Evolutionary conservation across 2,329 filamentous ascomycete species (phyloP).

Genomic region (Colletotrichum eremochloae): DNA sequence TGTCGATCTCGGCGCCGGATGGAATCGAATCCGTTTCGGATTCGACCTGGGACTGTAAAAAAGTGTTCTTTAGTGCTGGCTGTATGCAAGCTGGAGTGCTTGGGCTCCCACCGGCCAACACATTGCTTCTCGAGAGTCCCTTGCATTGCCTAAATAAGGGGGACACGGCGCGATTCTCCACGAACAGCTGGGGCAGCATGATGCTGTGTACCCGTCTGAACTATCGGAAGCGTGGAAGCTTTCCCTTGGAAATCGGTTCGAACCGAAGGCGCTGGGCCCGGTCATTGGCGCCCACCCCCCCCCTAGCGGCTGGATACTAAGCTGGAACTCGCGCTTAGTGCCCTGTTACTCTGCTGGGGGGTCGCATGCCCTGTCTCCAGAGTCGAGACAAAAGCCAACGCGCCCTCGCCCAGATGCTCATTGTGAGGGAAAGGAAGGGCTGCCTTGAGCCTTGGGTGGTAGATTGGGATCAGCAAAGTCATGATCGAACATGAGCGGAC

Average conservation of each 20-base stretch:
- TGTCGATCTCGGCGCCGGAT: constrained; percentile 38
- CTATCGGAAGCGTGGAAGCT: constrained; percentile 27
- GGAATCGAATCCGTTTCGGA: constrained; percentile 36
- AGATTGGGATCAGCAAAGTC: constrained; percentile 35
- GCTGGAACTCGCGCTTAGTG: neutral
- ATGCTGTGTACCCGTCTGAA: constrained; percentile 30
- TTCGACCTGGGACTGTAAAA: constrained; percentile 16
- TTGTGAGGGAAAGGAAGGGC: constrained; percentile 3
- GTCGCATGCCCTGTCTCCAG: constrained; percentile 12
- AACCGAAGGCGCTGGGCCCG: constrained; percentile 25
- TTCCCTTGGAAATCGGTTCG: constrained; percentile 25
- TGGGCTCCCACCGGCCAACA: constrained; percentile 4
- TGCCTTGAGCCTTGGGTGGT: constrained; percentile 19
- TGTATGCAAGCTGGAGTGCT: neutral
- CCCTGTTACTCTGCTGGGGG: constrained; percentile 15
- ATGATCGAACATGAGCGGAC: constrained; percentile 16
- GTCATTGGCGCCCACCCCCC: neutral
- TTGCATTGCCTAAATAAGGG: constrained; percentile 22
- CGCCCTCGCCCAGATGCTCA: constrained; percentile 10
- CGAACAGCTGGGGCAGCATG: neutral
- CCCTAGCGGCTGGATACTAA: constrained; percentile 7
- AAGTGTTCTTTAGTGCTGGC: neutral
- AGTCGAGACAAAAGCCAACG: constrained; percentile 4
- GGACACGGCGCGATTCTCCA: neutral
- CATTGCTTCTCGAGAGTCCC: neutral